These are phyloP conservation scores for Pistacia atlantica DNA, from an alignment of 345 rosid genomes.

Conservation along the genomic window DNA sequence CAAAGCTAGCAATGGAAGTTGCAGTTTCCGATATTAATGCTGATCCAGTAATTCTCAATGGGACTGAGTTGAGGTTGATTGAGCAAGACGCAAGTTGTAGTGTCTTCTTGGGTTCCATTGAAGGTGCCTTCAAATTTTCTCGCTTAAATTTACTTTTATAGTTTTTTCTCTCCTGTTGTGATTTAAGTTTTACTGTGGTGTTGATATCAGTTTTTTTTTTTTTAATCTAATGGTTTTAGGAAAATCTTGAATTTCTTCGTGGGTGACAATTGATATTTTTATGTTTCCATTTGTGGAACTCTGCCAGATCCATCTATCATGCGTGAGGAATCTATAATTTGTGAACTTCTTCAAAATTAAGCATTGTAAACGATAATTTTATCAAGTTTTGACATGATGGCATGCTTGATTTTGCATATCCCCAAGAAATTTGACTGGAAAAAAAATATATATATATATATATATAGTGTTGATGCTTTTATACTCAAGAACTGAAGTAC, in stretches of 20 bases:
- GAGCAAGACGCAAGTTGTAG: conserved; percentile 57
- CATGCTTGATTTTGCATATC: background rate
- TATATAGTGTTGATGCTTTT: conserved; percentile 6
- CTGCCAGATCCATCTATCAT: background rate
- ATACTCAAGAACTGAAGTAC: background rate
- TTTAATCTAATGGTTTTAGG: background rate
- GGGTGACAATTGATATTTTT: background rate
- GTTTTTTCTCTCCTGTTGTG: background rate
- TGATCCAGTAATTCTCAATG: conserved; percentile 51
- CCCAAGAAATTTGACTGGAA: background rate
- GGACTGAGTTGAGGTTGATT: conserved; percentile 45
- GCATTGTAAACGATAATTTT: background rate
- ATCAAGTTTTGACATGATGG: background rate
- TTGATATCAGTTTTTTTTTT: background rate
- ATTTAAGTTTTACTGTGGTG: background rate
- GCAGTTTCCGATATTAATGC: conserved; percentile 67
- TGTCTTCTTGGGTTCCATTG: conserved; percentile 69
- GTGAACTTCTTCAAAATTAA: background rate
- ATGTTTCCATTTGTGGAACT: background rate
- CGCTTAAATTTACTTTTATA: background rate
- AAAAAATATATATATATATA: background rate
- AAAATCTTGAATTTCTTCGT: background rate
- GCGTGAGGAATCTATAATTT: background rate
- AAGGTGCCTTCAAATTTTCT: conserved; percentile 43
- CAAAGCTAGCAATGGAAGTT: conserved; percentile 68